These are phyloP conservation scores for Euphrasia confusa DNA, from an alignment of 257 asterid genomes.

Conservation along the genomic window DNA sequence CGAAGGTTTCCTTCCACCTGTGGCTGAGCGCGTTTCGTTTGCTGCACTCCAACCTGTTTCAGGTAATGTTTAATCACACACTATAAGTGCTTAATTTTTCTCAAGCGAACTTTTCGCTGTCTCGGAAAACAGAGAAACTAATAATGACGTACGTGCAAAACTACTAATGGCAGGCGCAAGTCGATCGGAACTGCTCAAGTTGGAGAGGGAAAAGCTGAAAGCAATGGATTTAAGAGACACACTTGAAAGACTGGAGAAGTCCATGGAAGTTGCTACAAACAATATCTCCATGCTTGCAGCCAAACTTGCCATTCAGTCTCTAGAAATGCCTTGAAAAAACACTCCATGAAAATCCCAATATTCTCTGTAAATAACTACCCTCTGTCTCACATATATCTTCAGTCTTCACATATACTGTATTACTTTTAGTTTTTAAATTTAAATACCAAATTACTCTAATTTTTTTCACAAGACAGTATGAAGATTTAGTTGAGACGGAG, in stretches of 20 bases:
- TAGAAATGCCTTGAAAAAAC: conserved; percentile 20
- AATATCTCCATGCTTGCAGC: conserved; percentile 63
- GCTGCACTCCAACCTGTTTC: conserved; percentile 71
- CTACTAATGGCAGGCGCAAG: conserved; percentile 39
- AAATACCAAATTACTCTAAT: too few relatives aligned
- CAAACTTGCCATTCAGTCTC: conserved; percentile 79
- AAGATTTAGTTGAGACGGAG: too few relatives aligned
- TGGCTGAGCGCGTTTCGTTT: conserved; percentile 65
- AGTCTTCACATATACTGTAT: too few relatives aligned
- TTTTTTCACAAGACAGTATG: too few relatives aligned
- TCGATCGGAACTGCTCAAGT: conserved; percentile 42
- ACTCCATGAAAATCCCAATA: too few relatives aligned
- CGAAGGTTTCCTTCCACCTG: conserved; percentile 50
- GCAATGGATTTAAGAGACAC: conserved; percentile 72
- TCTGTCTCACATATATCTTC: too few relatives aligned
- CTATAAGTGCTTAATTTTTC: too few relatives aligned
- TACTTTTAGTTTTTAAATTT: too few relatives aligned
- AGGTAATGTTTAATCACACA: conserved; percentile 33
- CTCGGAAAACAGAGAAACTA: too few relatives aligned
- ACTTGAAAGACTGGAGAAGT: conserved; percentile 47
- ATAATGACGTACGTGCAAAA: too few relatives aligned
- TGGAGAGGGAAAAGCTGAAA: conserved; percentile 52
- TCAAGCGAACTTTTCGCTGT: too few relatives aligned
- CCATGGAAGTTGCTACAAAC: conserved; percentile 35
- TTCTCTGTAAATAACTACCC: too few relatives aligned